A percentile compares a stretch with the other conserved stretches of the same genome.
Conservation (phyloP, 2,329 filamentous ascomycete species). For the Colletotrichum sp. region DNA sequence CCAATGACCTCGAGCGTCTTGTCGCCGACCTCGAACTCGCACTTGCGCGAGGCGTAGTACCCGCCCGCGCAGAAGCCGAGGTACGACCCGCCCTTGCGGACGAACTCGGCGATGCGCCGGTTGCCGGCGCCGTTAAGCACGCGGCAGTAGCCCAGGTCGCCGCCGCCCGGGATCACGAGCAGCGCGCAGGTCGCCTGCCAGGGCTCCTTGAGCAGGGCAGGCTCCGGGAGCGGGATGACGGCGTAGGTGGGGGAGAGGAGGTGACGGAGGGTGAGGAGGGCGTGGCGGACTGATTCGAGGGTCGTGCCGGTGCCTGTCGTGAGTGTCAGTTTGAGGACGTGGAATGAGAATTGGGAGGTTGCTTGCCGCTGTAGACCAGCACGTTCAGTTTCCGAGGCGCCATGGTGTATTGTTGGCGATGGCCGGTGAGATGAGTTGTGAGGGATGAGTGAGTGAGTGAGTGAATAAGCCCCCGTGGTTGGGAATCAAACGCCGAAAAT, state of each 20-base stretch:
- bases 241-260: constrained; percentile 91
- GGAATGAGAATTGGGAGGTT: constrained; percentile 24
- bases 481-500: not conserved
- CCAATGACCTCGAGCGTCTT: constrained; percentile 84
- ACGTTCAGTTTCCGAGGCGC: constrained; percentile 80
- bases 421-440: not conserved
- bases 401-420: constrained; percentile 50
- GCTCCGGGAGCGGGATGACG: constrained; percentile 82
- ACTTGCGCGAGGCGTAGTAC: constrained; percentile 82
- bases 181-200: constrained; percentile 88
- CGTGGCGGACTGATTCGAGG: constrained; percentile 86
- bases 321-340: constrained; percentile 25
- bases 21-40: constrained; percentile 87
- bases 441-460: not conserved
- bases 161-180: constrained; percentile 90
- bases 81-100: constrained; percentile 84
- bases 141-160: constrained; percentile 90
- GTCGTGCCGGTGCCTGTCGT: constrained; percentile 80
- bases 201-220: constrained; percentile 85
- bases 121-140: constrained; percentile 89
- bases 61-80: constrained; percentile 93
- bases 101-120: constrained; percentile 80
- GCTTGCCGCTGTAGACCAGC: constrained; percentile 85
- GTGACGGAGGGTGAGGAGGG: constrained; percentile 83
- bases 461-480: not conserved